Evolutionary conservation across 1,139 yeast genomes (phyloP), one percentile per base, ranked within the genome.

Genomic region (Saccharomyces hybrid): DNA sequence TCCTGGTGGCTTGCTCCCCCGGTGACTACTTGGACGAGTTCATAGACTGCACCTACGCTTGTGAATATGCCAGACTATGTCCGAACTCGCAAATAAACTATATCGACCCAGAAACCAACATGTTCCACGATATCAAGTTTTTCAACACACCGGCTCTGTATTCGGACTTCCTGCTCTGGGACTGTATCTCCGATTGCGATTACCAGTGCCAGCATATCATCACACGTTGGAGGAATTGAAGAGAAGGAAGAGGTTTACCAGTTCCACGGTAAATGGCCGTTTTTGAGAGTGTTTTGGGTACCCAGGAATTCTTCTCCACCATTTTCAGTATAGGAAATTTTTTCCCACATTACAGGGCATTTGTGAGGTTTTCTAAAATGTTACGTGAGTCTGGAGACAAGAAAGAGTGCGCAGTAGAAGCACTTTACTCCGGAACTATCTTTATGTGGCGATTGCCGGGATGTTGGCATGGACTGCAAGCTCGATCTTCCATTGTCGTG

Each of bases 221-320:
- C 49, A 90, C 97, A 0, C 63, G 65, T 2, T 73, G 77, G 50
- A 75, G 96, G 96, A 24, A 73, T 75, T 19, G 61, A 58, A 0
- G 62, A 72, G 2, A 75, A 76, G 7, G 77, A 79, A 53, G 83
- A 81, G 54, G 73, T 88, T 1, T 78, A 78, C 50, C 99, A 93
- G 67, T 93, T 89, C 71, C 98, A 93, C 69, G 99, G 99, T 0
- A 93, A 93, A 71, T 93, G 99, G 99, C 98, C 98, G 2, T 93
- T 93, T 65, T 61, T 75, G 47, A 77, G 99, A 54, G 66, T 86
- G 1, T 71, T 77, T 71, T 77, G 19, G 96, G 96, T 0, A 75
- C 87, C 31, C 99, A 93, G 68, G 99, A 93, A 67, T 73, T 90
- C 0, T 86, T 84, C 14, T 85, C 96, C n/a, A 82, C 86, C 2